Conservation (phyloP, 305 asterid genomes). For the Fraxinus nigra region DNA sequence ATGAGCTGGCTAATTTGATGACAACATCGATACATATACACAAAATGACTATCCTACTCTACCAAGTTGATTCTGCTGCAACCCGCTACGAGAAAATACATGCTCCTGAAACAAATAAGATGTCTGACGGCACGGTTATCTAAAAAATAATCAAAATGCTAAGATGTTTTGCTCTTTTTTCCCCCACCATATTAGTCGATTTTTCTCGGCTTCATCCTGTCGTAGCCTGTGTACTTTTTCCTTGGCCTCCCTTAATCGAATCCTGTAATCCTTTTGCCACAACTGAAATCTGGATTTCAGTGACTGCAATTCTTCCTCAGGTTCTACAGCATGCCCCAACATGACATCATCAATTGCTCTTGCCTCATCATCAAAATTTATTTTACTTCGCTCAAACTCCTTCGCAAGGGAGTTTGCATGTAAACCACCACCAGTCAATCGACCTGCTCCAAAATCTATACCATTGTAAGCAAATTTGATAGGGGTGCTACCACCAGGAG, state of each 20-base stretch:
- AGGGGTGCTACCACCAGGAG: conserved; percentile 42
- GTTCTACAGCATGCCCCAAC: conserved; percentile 22
- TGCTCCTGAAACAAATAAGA: neutral
- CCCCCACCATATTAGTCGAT: conserved; percentile 44
- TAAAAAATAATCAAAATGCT: neutral
- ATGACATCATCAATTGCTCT: conserved; percentile 32
- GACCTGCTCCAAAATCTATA: conserved; percentile 25
- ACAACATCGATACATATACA: neutral
- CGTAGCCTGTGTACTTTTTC: conserved; percentile 31
- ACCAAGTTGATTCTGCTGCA: neutral
- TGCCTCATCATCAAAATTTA: conserved; percentile 33
- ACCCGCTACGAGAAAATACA: neutral
- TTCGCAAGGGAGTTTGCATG: conserved; percentile 36
- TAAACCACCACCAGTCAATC: conserved; percentile 26
- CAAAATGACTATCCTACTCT: neutral
- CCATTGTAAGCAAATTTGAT: conserved; percentile 22
- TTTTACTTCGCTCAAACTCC: conserved; percentile 49
- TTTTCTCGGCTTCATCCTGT: conserved; percentile 31
- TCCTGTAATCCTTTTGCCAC: conserved; percentile 46
- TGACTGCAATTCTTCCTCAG: conserved; percentile 31
- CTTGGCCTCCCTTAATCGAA: conserved; percentile 47
- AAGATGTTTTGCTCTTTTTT: conserved; percentile 22
- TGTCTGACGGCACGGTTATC: neutral
- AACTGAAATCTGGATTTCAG: conserved; percentile 44
- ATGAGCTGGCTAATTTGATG: neutral